Percentiles rank a stretch among this genome's conserved stretches.
These are phyloP conservation scores for Scutellaria baicalensis DNA, from an alignment of 257 asterid genomes.

Conservation along the genomic window DNA sequence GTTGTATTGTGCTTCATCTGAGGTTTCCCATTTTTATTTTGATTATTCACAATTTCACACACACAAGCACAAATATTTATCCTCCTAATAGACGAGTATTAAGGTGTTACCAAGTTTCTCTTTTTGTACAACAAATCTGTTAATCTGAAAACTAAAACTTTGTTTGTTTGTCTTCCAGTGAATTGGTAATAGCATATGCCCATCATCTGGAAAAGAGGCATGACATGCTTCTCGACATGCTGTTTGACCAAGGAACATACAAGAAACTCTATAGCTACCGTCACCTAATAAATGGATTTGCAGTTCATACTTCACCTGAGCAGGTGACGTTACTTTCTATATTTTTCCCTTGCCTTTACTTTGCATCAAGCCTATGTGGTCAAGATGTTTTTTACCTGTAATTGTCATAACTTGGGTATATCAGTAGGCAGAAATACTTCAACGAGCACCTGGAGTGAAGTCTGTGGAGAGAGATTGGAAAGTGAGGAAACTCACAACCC, in stretches of 20 bases:
- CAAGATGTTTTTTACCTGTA: neutral
- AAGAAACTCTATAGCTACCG: slow-evolving; percentile 87
- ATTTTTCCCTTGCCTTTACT: neutral
- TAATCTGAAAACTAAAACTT: slow-evolving; percentile 6
- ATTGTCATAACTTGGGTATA: slow-evolving; percentile 39
- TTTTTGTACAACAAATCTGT: neutral
- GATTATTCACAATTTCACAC: neutral
- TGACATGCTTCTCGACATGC: slow-evolving; percentile 90
- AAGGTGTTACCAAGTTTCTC: neutral
- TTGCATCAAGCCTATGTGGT: neutral
- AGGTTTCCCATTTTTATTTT: neutral
- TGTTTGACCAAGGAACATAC: slow-evolving; percentile 76
- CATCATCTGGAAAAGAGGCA: slow-evolving; percentile 77
- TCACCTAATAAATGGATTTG: slow-evolving; percentile 91
- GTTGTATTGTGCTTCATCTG: neutral
- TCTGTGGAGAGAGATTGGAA: slow-evolving; percentile 96
- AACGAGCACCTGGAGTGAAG: slow-evolving; percentile 78
- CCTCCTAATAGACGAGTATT: neutral
- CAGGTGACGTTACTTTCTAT: slow-evolving; percentile 57
- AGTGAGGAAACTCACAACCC: slow-evolving; percentile 90
- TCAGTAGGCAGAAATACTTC: slow-evolving; percentile 86
- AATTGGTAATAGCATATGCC: slow-evolving; percentile 57
- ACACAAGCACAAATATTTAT: neutral
- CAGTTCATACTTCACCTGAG: slow-evolving; percentile 78
- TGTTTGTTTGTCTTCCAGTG: slow-evolving; percentile 46